A percentile compares a stretch with the other conserved stretches of the same genome.
phyloP scores from a whole-genome alignment of 805 yeast genomes.

The Scheffersomyces stipitis region DNA sequence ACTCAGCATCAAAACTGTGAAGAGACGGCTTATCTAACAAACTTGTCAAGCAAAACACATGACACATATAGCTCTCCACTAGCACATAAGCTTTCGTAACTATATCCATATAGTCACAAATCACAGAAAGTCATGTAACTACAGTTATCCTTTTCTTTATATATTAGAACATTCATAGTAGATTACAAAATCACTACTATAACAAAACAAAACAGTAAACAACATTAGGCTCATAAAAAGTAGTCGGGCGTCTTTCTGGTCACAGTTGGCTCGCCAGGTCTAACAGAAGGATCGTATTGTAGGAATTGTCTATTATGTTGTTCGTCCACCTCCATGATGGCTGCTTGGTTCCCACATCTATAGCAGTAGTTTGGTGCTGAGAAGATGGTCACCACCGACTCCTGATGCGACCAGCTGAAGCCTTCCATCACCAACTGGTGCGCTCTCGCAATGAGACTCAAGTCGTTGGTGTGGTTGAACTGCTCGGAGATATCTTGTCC shows the following conservation, averaged over 20 bases:
- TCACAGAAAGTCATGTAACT: too few relatives aligned
- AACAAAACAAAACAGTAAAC: slow-evolving; percentile 3
- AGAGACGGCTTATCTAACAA: too few relatives aligned
- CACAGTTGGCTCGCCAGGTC: slow-evolving; percentile 98
- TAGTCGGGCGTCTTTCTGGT: slow-evolving; percentile 97
- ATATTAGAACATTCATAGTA: too few relatives aligned
- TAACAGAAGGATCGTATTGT: slow-evolving; percentile 93
- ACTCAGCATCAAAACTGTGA: too few relatives aligned
- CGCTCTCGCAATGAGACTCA: slow-evolving; percentile 86
- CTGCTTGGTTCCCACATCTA: slow-evolving; percentile 97
- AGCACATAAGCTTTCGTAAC: too few relatives aligned
- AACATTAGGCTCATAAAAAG: slow-evolving; percentile 74
- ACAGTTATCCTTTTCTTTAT: too few relatives aligned
- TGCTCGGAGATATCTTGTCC: slow-evolving; percentile 94
- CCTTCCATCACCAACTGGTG: slow-evolving; percentile 99
- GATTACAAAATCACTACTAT: too few relatives aligned
- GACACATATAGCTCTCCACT: too few relatives aligned
- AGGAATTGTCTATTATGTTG: slow-evolving; percentile 86
- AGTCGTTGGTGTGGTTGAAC: slow-evolving; percentile 86
- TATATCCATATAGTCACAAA: too few relatives aligned
- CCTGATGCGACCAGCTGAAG: slow-evolving; percentile 91
- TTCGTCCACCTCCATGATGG: slow-evolving; percentile 97
- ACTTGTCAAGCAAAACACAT: too few relatives aligned
- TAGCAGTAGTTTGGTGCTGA: slow-evolving; percentile 96
- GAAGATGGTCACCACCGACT: slow-evolving; percentile 89